Evolutionary conservation across 768 basidiomycete genomes (phyloP).

Genomic region (Clitopilus hobsonii): DNA sequence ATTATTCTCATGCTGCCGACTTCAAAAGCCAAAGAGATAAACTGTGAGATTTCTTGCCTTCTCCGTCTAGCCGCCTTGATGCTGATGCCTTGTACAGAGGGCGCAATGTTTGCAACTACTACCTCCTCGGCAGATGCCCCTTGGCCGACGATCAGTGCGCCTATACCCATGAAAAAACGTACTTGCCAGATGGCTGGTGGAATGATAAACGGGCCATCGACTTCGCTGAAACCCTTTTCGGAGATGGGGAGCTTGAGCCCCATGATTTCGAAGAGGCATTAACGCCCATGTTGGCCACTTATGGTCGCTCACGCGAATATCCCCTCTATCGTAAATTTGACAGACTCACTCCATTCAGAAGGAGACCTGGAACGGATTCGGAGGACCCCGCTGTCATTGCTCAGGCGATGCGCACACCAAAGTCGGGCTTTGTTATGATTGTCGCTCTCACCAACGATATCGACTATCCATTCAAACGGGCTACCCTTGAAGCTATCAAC

Average conservation of each 20-base stretch:
- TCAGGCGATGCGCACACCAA: neutral
- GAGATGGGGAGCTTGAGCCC: neutral
- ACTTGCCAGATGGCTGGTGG: constrained; percentile 50
- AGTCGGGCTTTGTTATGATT: constrained; percentile 20
- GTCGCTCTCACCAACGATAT: constrained; percentile 22
- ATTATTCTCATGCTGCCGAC: constrained; percentile 51
- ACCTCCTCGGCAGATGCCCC: constrained; percentile 29
- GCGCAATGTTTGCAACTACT: constrained; percentile 31
- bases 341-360: neutral
- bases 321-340: neutral
- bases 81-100: constrained; percentile 5
- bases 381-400: neutral
- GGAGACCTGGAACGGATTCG: neutral
- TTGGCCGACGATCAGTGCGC: constrained; percentile 34
- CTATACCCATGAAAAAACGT: constrained; percentile 43
- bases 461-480: constrained; percentile 16
- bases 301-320: neutral
- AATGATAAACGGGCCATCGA: neutral
- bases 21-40: constrained; percentile 51
- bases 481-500: constrained; percentile 22
- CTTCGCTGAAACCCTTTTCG: neutral
- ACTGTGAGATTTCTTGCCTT: constrained; percentile 29
- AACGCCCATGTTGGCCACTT: neutral
- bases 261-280: neutral
- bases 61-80: neutral